Evolutionary conservation across 306 rosid species (phyloP), one percentile per base, ranked within the genome.

Genomic region (Malus sylvestris): DNA sequence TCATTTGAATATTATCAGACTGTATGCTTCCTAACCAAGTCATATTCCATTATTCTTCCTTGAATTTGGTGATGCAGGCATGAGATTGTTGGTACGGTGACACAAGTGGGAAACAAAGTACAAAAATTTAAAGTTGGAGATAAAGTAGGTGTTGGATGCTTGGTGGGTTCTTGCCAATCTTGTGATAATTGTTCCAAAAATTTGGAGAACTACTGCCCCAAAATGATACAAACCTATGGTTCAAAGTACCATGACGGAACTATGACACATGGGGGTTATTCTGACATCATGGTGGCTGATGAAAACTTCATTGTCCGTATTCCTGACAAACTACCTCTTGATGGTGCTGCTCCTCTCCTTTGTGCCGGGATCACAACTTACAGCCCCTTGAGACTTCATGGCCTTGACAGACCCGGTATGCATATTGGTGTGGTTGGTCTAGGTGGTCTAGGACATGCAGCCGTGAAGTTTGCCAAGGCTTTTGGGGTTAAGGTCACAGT

Each of bases 91-190:
- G 78, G 78, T 12, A 46, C 8, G 12, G 45, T 42, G 45, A 42
- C 45, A 42, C 12, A 42, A 42, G 45, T 42, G 12, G 45, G 45
- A 9, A 32, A 40, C 66, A 76, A 66, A 16, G 79, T 66, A 29
- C 29, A 32, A 20, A 76, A 67, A 27, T 51, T 76, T 52, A 52
- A 32, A 23, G 38, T 66, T 33, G 79, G 79, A 33, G 72, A 76
- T 25, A 76, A 53, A 30, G 72, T 46, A 2, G 72, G 79, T 33
- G 79, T 66, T 32, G 79, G 79, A 20, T 76, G 72, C 72, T 11
- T 51, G 33, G 79, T 53, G 11, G 38, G 42, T 0, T 51, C 79
- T 20, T 76, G 79, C 46, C 38, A 4, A n/a, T 68, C 72, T 44
- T 68, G 72, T 68, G 51, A 72, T 0, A 53, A 4, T 57, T 35